Conservation (phyloP, 371 early-diverging fungal species). For the Neoconidiobolus thromboides region DNA sequence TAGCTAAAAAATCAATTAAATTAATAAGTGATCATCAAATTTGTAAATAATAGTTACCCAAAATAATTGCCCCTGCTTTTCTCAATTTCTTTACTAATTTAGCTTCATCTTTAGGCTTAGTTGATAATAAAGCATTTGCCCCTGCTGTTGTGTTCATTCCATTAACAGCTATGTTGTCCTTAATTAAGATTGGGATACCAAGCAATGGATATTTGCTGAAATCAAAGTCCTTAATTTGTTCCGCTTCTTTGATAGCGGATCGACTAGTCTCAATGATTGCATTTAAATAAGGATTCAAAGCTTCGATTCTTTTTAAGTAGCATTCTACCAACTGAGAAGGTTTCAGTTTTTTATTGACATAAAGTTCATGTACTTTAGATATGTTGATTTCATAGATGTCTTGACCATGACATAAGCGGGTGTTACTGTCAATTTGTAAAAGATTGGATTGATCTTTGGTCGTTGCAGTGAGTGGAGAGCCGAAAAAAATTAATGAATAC, state of each 20-base stretch:
- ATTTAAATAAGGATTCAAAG: conserved; percentile 7
- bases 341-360: background rate
- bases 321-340: conserved; percentile 9
- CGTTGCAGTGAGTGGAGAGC: too few relatives aligned
- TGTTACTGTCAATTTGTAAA: background rate
- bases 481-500: too few relatives aligned
- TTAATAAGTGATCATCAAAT: too few relatives aligned
- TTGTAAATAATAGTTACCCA: background rate
- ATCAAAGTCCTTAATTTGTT: background rate
- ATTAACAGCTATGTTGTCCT: conserved; percentile 18
- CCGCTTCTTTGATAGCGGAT: conserved; percentile 6
- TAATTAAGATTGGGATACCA: conserved; percentile 10
- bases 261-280: conserved; percentile 9
- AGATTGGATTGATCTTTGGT: background rate
- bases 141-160: conserved; percentile 15
- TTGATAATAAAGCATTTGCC: conserved; percentile 2
- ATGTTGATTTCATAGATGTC: background rate
- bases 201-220: too few relatives aligned
- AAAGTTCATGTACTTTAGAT: background rate
- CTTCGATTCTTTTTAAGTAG: conserved; percentile 8
- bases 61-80: conserved; percentile 14
- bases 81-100: conserved; percentile 8
- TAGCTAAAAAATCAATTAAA: conserved; percentile 4
- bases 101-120: conserved; percentile 3
- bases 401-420: background rate